phyloP scores from a whole-genome alignment of 1,284 basidiomycete genomes.

The Mycosarcoma maydis region DNA sequence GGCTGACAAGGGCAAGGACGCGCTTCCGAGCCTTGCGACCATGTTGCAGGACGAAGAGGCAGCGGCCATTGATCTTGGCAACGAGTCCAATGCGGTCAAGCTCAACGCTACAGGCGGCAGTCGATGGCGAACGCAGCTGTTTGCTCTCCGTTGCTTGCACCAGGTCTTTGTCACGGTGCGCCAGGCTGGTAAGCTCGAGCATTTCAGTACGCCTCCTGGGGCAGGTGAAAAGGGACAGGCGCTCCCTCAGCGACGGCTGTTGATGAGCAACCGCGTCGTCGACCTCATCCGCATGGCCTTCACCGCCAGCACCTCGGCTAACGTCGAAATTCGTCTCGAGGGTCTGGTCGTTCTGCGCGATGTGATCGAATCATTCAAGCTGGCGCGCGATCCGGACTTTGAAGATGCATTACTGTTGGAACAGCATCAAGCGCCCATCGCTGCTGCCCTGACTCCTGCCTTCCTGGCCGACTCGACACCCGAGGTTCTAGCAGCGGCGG shows the following conservation, averaged over 20 bases:
- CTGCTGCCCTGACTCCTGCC: constrained; percentile 95
- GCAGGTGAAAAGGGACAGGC: constrained; percentile 72
- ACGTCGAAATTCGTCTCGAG: constrained; percentile 92
- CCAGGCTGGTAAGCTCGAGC: constrained; percentile 71
- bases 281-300: constrained; percentile 98
- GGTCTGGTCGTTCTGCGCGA: constrained; percentile 88
- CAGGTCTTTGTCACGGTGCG: constrained; percentile 83
- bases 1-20: constrained; percentile 20
- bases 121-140: constrained; percentile 95
- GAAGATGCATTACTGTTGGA: constrained; percentile 90
- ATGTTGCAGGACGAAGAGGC: constrained; percentile 82
- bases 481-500: constrained; percentile 89
- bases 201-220: constrained; percentile 72
- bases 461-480: constrained; percentile 94
- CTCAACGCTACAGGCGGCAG: constrained; percentile 40
- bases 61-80: constrained; percentile 74
- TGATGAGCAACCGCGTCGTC: constrained; percentile 82
- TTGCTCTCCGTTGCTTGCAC: constrained; percentile 91
- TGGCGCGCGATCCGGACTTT: constrained; percentile 89
- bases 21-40: constrained; percentile 30
- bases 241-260: constrained; percentile 67
- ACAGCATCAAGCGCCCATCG: constrained; percentile 97
- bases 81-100: constrained; percentile 30
- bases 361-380: constrained; percentile 90
- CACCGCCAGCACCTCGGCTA: constrained; percentile 92